Base-by-base conservation (phyloP, 225 moss, liverwort and hornwort species). In the Thuidium tamariscinum region DNA sequence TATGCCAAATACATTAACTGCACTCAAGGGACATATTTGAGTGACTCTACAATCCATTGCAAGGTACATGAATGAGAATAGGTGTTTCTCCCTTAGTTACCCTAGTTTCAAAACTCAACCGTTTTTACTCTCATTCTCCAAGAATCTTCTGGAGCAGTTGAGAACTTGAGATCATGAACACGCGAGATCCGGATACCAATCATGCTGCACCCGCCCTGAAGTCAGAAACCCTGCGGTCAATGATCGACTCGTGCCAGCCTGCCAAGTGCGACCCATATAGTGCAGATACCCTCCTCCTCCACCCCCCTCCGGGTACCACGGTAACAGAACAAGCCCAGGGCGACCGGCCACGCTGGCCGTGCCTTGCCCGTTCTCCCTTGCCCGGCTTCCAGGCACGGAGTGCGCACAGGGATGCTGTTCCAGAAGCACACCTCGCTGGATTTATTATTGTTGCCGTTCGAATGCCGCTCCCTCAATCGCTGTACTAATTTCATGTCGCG, bases 391-490 rank as follows among this genome's bases (percentile, higher is more conserved):
- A 83, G 89, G 78, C 79, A 74, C 39, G 27, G 86, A 72, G 80
- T 39, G 79, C 86, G 74, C 80, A 60, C 79, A n/a, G 87, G 57
- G 79, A 34, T 26, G 79, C 65, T 65, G 89, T 73, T 57, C 83
- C 74, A 74, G 67, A 84, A 80, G 84, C 52, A 54, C 60, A 57
- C 51, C 55, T 44, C 74, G 54, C 66, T 60, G 89, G 87, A 84
- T 73, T 55, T 84, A 44, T 84, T 83, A n/a, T 81, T 87, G 81
- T 77, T 90, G 90, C 76, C 87, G 84, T 85, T 77, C 62, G 80
- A 84, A 84, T 83, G 73, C 77, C 37, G 65, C 79, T 73, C 73
- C 46, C 44, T 83, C 39, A 11, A 61, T 56, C 59, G 79, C 65
- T 27, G 57, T 27, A 2, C 34, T 64, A 87, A 87, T 90, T 83